These are phyloP conservation scores for Candida dajiaensis DNA, from an alignment of 805 yeast species.

Conservation along the genomic window DNA sequence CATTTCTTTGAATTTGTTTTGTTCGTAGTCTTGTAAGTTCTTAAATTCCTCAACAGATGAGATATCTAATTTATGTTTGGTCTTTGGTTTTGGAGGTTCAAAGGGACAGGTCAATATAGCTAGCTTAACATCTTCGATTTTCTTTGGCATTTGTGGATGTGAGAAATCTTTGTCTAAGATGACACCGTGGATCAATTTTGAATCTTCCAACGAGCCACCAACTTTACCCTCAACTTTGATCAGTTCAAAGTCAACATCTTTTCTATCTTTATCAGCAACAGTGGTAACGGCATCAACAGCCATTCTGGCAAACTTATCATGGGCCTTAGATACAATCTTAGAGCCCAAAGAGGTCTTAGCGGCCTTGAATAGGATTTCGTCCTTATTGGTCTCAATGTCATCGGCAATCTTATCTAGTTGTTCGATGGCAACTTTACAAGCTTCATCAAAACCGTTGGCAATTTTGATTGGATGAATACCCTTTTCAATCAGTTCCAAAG, in stretches of 20 bases:
- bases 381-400: constrained; percentile 36
- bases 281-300: constrained; percentile 94
- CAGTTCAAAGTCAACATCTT: constrained; percentile 95
- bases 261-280: constrained; percentile 87
- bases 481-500: constrained; percentile 87
- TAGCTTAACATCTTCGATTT: constrained; percentile 70
- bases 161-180: constrained; percentile 94
- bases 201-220: constrained; percentile 89
- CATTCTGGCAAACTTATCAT: constrained; percentile 90
- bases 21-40: constrained; percentile 87
- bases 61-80: constrained; percentile 94
- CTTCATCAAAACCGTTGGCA: constrained; percentile 96
- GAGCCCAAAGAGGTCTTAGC: constrained; percentile 94
- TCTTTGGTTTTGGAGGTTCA: constrained; percentile 99
- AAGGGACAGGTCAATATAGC: constrained; percentile 98
- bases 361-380: constrained; percentile 67
- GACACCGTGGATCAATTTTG: constrained; percentile 83
- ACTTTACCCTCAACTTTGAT: constrained; percentile 93
- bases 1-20: constrained; percentile 86
- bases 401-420: constrained; percentile 76
- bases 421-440: constrained; percentile 82
- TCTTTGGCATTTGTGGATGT: constrained; percentile 96
- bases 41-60: constrained; percentile 91
- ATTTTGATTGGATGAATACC: constrained; percentile 96
- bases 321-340: constrained; percentile 90